phyloP scores from a whole-genome alignment of 176 grass and related monocot species.

The Panicum miliaceum region DNA sequence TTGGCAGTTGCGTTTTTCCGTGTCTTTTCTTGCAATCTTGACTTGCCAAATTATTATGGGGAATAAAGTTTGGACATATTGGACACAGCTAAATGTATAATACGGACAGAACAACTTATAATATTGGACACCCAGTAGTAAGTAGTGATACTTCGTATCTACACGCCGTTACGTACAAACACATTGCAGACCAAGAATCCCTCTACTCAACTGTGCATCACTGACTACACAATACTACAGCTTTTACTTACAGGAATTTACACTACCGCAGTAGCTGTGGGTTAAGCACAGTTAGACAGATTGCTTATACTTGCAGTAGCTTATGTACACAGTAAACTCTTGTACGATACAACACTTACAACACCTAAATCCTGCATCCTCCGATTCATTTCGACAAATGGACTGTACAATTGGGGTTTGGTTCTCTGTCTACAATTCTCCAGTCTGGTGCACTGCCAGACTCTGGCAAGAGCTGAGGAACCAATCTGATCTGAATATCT shows the following conservation, averaged over 20 bases:
- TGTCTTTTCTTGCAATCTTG: not conserved
- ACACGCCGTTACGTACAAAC: not conserved
- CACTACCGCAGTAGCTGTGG: not conserved
- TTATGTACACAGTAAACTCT: constrained; percentile 38
- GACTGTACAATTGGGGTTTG: constrained; percentile 49
- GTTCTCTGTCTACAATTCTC: constrained; percentile 32
- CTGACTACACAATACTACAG: not conserved
- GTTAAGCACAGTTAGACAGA: constrained; percentile 5
- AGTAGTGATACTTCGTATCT: not conserved
- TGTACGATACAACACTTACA: constrained; percentile 1
- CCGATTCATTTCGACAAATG: constrained; percentile 45
- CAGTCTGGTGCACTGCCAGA: constrained; percentile 15
- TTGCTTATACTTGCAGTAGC: not conserved
- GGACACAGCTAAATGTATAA: not conserved
- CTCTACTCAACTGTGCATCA: not conserved
- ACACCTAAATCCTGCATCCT: constrained; percentile 23
- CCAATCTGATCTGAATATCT: constrained; percentile 9
- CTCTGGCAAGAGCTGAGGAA: constrained; percentile 35
- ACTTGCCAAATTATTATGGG: not conserved
- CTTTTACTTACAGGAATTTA: constrained; percentile 38
- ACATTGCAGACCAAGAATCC: constrained; percentile 1
- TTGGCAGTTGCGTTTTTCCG: not conserved
- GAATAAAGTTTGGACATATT: not conserved
- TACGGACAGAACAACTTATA: too few relatives aligned
- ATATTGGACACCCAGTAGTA: not conserved